phyloP scores from a whole-genome alignment of 164 flowering plant genomes.

The Tetracentron sinense region DNA sequence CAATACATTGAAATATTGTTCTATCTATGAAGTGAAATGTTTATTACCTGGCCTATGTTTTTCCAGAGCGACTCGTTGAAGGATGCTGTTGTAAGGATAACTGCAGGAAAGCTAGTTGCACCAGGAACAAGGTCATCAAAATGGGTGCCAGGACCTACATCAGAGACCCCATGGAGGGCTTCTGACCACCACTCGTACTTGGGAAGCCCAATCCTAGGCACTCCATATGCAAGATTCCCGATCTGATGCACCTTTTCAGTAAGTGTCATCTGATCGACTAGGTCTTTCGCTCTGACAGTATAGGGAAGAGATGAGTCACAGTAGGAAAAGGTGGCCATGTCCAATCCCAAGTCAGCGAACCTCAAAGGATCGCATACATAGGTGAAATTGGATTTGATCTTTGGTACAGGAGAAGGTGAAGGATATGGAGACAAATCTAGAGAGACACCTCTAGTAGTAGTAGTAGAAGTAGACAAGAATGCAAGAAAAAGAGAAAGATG shows the following conservation, averaged over 20 bases:
- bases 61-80: constrained; percentile 59
- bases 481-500: no score
- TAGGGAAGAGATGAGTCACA: constrained; percentile 36
- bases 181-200: constrained; percentile 82
- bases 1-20: neutral
- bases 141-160: constrained; percentile 51
- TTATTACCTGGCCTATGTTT: constrained; percentile 52
- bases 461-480: no score
- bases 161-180: constrained; percentile 60
- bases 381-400: no score
- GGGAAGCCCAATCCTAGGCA: constrained; percentile 51
- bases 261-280: constrained; percentile 45
- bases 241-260: constrained; percentile 44
- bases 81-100: constrained; percentile 68
- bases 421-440: no score
- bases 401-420: no score
- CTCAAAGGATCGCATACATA: no score
- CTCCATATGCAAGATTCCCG: constrained; percentile 54
- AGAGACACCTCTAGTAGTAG: no score
- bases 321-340: constrained; percentile 21
- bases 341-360: no score
- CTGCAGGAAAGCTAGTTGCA: constrained; percentile 75
- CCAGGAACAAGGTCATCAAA: constrained; percentile 55
- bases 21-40: neutral
- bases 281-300: constrained; percentile 40